These are phyloP conservation scores for Silene coronaria DNA, from an alignment of 179 eudicot species.

Conservation along the genomic window DNA sequence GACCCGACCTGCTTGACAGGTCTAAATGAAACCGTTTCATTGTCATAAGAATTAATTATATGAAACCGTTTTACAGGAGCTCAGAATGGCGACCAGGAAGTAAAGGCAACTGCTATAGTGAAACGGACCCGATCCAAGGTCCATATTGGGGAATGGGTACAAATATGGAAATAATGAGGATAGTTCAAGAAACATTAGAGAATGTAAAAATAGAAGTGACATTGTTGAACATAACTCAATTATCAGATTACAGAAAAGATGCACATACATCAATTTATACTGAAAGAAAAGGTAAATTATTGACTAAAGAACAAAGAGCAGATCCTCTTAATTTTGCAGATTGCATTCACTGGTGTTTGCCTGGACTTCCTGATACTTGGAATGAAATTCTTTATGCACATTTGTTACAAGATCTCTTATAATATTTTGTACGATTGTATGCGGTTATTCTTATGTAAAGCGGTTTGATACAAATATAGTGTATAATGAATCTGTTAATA, in stretches of 20 bases:
- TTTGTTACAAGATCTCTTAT: constrained; percentile 42
- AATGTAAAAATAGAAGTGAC: constrained; percentile 44
- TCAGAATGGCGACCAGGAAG: constrained; percentile 87
- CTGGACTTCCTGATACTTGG: constrained; percentile 98
- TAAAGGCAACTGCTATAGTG: constrained; percentile 76
- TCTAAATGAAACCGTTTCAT: no score
- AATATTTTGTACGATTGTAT: constrained; percentile 12
- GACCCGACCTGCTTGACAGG: no score
- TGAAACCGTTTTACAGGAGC: constrained; percentile 40
- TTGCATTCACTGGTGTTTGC: constrained; percentile 96
- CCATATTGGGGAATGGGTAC: constrained; percentile 87
- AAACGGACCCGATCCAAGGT: constrained; percentile 54
- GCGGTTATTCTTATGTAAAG: not conserved
- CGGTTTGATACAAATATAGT: no score
- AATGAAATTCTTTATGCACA: constrained; percentile 77
- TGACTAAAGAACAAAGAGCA: constrained; percentile 68
- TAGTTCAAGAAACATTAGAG: constrained; percentile 48
- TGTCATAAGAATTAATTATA: no score
- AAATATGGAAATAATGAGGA: constrained; percentile 58
- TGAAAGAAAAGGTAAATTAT: constrained; percentile 73
- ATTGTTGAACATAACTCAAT: constrained; percentile 68
- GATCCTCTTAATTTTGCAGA: constrained; percentile 82
- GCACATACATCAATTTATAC: constrained; percentile 83
- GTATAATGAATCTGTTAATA: no score
- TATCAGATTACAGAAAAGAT: constrained; percentile 88